Base-by-base conservation (phyloP, 352 stramenopile genomes). In the Pythium phragmiticola region DNA sequence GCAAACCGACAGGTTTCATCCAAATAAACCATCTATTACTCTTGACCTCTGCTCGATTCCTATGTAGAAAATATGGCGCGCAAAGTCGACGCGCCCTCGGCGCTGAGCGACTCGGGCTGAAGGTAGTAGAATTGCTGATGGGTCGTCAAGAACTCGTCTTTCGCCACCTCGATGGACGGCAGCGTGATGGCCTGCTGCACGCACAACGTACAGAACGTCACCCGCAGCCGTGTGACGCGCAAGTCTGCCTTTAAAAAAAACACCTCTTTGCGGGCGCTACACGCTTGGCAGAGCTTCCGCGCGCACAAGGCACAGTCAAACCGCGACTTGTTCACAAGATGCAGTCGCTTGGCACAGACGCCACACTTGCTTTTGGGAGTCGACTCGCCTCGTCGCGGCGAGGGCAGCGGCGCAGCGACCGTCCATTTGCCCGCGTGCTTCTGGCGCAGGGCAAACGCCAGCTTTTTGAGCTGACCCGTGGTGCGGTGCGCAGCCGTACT, bases 131-230 rank as follows among this genome's bases (percentile, higher is more conserved):
- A 59, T 41, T 65, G 49, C 1, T 58, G 26, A n/a, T 58, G 59
- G 9, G 41, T 30, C 12, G 36, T 52, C 17, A 65, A 49, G 30
- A 60, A 65, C 49, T 65, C 59, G 41, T 65, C 59, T 3, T 39
- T 21, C 12, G 59, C 59, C 5, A 50, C 59, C 37, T 55, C 53
- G 6, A 23, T 19, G 4, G 59, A 53, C 17, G 59, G 49, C 52
- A 65, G 26, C 13, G 26, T 58, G 41, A 65, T 54, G 3, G 59
- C 59, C 8, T 65, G 59, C 30, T 59, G 59, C 12, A 59, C 23
- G 26, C 59, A 65, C 41, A 53, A 53, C 23, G 23, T 46, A 21
- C 59, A 65, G 59, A 65, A 65, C 21, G 59, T 65, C 17, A 65
- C 16, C 3, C 59, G 59, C 39, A 54, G 6, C 3, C 39, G 36